Percentiles rank a stretch among this genome's conserved stretches.
These are phyloP conservation scores for Pseudozyma hubeiensis DNA, from an alignment of 1,284 basidiomycete species.

Conservation along the genomic window DNA sequence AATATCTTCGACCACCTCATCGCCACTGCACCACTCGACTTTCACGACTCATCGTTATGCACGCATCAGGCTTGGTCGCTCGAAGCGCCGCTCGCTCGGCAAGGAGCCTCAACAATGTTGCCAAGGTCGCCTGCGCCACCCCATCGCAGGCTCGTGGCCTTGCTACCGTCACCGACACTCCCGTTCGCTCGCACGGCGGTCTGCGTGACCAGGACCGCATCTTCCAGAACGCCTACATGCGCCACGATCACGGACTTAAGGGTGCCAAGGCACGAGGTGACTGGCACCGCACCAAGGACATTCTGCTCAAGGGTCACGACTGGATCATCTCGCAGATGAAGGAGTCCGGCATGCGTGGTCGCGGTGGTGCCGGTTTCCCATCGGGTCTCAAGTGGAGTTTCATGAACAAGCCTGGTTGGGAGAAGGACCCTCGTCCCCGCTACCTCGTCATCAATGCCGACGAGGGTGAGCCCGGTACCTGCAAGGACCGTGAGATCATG, in stretches of 20 bases:
- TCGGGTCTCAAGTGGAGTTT: conserved; percentile 96
- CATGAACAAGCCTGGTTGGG: conserved; percentile 99
- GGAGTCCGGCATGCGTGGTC: conserved; percentile 92
- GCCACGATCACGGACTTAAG: conserved; percentile 67
- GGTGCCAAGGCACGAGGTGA: conserved; percentile 83
- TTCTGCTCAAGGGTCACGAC: conserved; percentile 91
- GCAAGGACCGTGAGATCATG: conserved; percentile 98
- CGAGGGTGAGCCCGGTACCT: conserved; percentile 98
- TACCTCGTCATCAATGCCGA: conserved; percentile 98
- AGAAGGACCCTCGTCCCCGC: conserved; percentile 90
- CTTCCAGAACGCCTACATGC: conserved; percentile 68
- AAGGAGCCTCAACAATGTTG: conserved; percentile 37
- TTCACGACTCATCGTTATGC: not conserved
- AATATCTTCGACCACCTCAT: not conserved
- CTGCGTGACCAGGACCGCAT: conserved; percentile 68
- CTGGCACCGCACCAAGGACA: conserved; percentile 98
- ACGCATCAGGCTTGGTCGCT: conserved; percentile 43
- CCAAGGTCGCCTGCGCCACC: conserved; percentile 48
- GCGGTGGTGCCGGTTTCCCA: conserved; percentile 97
- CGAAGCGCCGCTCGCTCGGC: conserved; percentile 52
- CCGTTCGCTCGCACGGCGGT: conserved; percentile 62
- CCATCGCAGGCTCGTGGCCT: conserved; percentile 57
- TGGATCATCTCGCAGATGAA: conserved; percentile 98
- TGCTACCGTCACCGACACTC: conserved; percentile 66
- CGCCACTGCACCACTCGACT: not conserved